Base-by-base conservation (phyloP, 192 early-diverging fungal species). In the Coemansia interrupta region DNA sequence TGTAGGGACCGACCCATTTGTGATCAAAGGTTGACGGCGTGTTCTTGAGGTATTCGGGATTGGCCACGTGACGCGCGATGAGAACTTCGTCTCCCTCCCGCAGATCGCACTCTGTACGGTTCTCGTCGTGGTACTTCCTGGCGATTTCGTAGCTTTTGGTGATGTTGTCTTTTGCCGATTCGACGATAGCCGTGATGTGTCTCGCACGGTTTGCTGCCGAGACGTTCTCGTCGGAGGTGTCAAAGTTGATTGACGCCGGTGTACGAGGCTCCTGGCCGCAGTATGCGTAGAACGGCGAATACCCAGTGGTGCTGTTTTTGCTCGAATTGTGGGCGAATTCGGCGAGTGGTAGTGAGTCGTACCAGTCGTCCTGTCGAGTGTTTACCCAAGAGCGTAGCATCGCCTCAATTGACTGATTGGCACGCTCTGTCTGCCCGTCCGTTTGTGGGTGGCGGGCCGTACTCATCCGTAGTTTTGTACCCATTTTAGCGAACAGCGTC, bases 291-390 rank as follows among this genome's bases (percentile, higher is more conserved):
- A 63, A 63, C 9, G 54, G 53, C 22, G 46, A 14, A 15, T 32
- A 38, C 17, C 40, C 26, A 4, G 47, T 64, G 0, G 54, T 23
- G 36, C 23, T 3, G 24, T 64, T 64, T 6, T 53, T 54, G 47
- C 26, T 24, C 15, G 45, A 18, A 48, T 86, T 87, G 68, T 83
- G 84, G 0, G 72, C 64, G 36, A 83, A 80, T 38, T 83, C 78
- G 4, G 67, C 78, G 0, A 65, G 8, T 0, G 66, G 71, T 1
- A 87, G 54, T 18, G 78, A 49, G 0, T 32, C 22, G 7, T 40
- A 18, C 83, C 85, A 85, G 64, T 85, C 43, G 11, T 38, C 18
- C 46, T 83, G 78, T 0, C 60, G 43, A 15, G 70, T 63, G 45
- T 66, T 60, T 11, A 67, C 56, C 20, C 47, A 81, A 9, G 52